Base-by-base conservation (phyloP, 345 rosid genomes). In the Mangifera indica region DNA sequence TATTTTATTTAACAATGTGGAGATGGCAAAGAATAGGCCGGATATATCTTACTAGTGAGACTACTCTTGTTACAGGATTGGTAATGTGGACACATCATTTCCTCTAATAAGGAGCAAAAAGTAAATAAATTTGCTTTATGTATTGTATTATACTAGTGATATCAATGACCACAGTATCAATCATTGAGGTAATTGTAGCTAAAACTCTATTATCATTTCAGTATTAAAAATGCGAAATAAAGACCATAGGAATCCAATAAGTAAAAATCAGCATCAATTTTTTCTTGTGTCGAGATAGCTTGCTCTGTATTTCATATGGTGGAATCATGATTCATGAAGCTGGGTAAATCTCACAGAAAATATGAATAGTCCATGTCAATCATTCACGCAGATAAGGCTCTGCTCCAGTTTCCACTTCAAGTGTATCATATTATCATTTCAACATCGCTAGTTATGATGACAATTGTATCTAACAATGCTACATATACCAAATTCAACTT, bases 11-110 rank as follows among this genome's bases (percentile, higher is more conserved):
- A n/a, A n/a, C n/a, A n/a, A 69, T 88, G 3, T 74, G 87, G 89
- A 79, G 75, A 80, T 91, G 98, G 98, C 98, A 93, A 83, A 84
- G 78, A 78, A 83, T 86, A 10, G 97, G 93, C 0, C 83, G 97
- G 21, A 84, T 91, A 70, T 84, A 93, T 80, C 78, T 91, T 14
- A 95, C 97, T 18, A 95, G 98, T 59, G 83, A 85, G 75, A 78
- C 87, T 20, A 59, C 91, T 22, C 85, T 93, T 68, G 78, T 83
- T 29, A 52, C 72, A 42, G 92, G 93, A 21, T 63, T 93, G n/a
- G 69, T 88, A 4, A 93, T 89, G 76, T 87, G 89, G 91, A 80
- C 79, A 85, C 97, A 58, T 89, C 98, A 77, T 88, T 93, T 79
- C 95, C 98, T 58, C 91, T 83, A 67, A 82, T 91, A 72, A 84